Evolutionary conservation across 805 yeast species (phyloP), one percentile per base, ranked within the genome.

Genomic region (Vanderwaltozyma polyspora): DNA sequence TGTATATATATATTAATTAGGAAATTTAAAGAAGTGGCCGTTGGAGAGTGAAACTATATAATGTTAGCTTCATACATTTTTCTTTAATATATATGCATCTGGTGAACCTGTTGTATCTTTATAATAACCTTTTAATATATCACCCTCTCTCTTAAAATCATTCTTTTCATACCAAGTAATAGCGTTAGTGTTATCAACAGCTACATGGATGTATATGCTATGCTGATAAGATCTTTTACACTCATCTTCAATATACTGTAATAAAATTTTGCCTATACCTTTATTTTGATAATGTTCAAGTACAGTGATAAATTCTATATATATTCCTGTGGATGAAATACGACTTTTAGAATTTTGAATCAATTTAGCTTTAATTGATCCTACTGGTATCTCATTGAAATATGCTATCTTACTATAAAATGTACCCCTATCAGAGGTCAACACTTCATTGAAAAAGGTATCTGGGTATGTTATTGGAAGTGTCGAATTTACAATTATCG

Each of bases 341-440:
- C 50, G 57, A 6, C 53, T 63, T 5, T 64, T 46, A n/a, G 61
- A 63, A 30, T 66, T 62, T 11, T 60, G 46, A 15, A 72, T 63
- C 37, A 67, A 65, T 34, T 68, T 59, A 36, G 80, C 78, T 40
- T 76, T 75, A 32, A 85, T 60, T 4, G 76, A 79, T 12, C 91
- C 95, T 4, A 85, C 89, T 6, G 94, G 85, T 5, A 81, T 70
- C 48, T 80, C 94, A 32, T 79, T 70, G 55, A 67, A 79, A 57
- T 66, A 81, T 0, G 79, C 81, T 36, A 49, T 29, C 32, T 49
- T 46, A 22, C 47, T 39, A 32, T 48, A 54, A 29, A 38, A 48
- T 5, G 34, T 22, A 27, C 39, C 37, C 2, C 32, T 30, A 26
- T 29, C 39, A 9, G 41, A 35, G 17, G 45, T 31, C 19, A 46